Conservation (phyloP, 768 basidiomycete species). For the Podaxis sp. region DNA sequence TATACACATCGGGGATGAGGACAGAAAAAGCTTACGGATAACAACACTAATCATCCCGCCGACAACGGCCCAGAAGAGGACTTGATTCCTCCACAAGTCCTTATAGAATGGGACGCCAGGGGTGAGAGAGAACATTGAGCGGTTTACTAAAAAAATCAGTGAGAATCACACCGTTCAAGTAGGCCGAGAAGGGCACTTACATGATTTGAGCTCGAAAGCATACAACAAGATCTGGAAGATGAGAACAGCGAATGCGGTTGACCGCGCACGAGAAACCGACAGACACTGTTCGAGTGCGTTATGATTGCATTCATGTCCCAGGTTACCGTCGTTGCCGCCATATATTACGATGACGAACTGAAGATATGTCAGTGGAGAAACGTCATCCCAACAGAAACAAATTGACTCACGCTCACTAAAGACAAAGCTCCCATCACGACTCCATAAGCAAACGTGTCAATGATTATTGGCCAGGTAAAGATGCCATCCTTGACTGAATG, state of each 20-base stretch:
- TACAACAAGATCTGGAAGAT: conserved; percentile 38
- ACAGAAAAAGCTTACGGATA: conserved; percentile 29
- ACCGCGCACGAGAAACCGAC: conserved; percentile 36
- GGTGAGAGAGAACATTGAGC: conserved; percentile 36
- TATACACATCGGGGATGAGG: not conserved
- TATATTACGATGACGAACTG: conserved; percentile 40
- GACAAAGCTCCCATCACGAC: conserved; percentile 35
- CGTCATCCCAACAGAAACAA: not conserved
- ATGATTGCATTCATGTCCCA: conserved; percentile 35
- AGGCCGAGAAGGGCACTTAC: conserved; percentile 22
- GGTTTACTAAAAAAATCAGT: conserved; percentile 30
- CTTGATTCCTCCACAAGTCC: conserved; percentile 35
- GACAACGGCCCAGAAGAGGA: conserved; percentile 35
- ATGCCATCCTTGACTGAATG: conserved; percentile 36
- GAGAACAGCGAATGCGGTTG: conserved; percentile 37
- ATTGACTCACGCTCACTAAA: conserved; percentile 30
- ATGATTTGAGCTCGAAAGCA: conserved; percentile 37
- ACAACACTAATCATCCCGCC: conserved; percentile 37
- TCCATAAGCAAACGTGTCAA: conserved; percentile 38
- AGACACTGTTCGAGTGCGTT: conserved; percentile 20
- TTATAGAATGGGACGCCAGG: conserved; percentile 36
- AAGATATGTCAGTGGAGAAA: not conserved
- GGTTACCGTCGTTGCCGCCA: conserved; percentile 30
- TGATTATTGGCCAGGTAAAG: conserved; percentile 38
- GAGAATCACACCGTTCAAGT: not conserved